Evolutionary conservation across 2,329 filamentous ascomycete species (phyloP), one percentile per base, ranked within the genome.

Genomic region (Xylaria sp.): DNA sequence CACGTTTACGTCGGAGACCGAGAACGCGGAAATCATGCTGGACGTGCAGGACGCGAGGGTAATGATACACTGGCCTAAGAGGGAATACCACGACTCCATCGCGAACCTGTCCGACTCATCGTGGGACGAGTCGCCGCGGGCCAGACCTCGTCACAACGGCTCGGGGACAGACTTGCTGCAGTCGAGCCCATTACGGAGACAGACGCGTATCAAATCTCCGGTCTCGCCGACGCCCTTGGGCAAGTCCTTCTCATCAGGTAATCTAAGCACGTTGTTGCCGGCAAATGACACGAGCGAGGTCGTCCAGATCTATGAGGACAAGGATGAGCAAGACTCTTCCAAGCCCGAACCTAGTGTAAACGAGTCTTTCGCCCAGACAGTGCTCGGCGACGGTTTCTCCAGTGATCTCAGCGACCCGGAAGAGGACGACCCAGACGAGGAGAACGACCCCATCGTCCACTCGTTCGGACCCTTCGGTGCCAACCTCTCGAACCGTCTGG

Each of bases 21-120:
- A 92, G 69, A 85, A 87, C 62, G 87, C 87, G 17, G 92, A 96
- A 66, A 92, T 99, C 71, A 95, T 99, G 86, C 78, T 99, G 60
- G 92, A 97, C 71, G 92, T 97, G 39, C 91, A 96, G 66, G 92
- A 96, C 69, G 88, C 92, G 49, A 89, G 94, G 59, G 91, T 97
- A 41, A 81, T 96, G 71, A 78, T 99, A 58, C 85, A 88, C 68
- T 97, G 94, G 93, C 94, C 94, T 41, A 84, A 75, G 72, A 79
- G 69, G 74, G 82, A 73, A 29, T 65, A 76, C 71, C 77, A 68
- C 71, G 81, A 73, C 63, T 73, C 68, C 53, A 67, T 74, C 66
- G 81, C 76, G 21, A 76, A 77, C 57, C 74, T 83, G 57, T 87
- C 85, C 8, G 86, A 90, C 61, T 86, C 84, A n/a, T 84, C 81